Conservation (phyloP, 495 filamentous ascomycete species). For the Hypoxylon fragiforme region DNA sequence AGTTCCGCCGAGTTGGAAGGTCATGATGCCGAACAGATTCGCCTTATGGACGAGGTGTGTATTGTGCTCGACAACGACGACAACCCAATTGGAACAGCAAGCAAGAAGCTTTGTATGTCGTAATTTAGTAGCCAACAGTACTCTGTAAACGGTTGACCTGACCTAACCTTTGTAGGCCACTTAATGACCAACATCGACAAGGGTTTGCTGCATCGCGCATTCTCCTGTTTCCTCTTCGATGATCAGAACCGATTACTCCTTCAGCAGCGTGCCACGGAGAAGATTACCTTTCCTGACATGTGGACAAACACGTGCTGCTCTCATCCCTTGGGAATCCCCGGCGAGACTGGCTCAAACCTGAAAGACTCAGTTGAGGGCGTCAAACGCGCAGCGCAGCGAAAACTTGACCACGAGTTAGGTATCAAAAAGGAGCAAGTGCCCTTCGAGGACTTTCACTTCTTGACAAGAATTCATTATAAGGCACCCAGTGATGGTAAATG, state of each 20-base stretch:
- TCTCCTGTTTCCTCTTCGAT: slow-evolving; percentile 98
- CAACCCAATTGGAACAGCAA: slow-evolving; percentile 90
- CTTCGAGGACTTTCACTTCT: slow-evolving; percentile 85
- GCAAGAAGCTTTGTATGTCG: slow-evolving; percentile 93
- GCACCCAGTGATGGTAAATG: slow-evolving; percentile 96
- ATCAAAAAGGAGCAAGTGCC: slow-evolving; percentile 92
- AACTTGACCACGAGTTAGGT: slow-evolving; percentile 91
- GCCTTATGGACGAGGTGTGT: slow-evolving; percentile 98
- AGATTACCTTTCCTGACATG: slow-evolving; percentile 99
- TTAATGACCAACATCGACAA: slow-evolving; percentile 97
- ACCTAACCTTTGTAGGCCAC: slow-evolving; percentile 65
- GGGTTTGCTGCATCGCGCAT: slow-evolving; percentile 93
- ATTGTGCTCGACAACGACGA: slow-evolving; percentile 95
- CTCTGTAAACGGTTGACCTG: no score
- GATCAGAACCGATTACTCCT: slow-evolving; percentile 85
- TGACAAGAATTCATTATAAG: slow-evolving; percentile 97
- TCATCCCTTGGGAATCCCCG: slow-evolving; percentile 88
- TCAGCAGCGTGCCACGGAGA: slow-evolving; percentile 93
- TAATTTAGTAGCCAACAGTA: neutral
- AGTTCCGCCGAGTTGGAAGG: slow-evolving; percentile 74
- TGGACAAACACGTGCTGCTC: slow-evolving; percentile 99
- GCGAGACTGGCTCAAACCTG: slow-evolving; percentile 85
- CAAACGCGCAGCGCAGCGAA: slow-evolving; percentile 86
- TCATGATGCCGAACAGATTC: slow-evolving; percentile 96
- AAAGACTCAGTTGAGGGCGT: slow-evolving; percentile 80